Evolutionary conservation across 1,139 yeast species (phyloP), one percentile per base, ranked within the genome.

Genomic region (Meyerozyma elateridarum): DNA sequence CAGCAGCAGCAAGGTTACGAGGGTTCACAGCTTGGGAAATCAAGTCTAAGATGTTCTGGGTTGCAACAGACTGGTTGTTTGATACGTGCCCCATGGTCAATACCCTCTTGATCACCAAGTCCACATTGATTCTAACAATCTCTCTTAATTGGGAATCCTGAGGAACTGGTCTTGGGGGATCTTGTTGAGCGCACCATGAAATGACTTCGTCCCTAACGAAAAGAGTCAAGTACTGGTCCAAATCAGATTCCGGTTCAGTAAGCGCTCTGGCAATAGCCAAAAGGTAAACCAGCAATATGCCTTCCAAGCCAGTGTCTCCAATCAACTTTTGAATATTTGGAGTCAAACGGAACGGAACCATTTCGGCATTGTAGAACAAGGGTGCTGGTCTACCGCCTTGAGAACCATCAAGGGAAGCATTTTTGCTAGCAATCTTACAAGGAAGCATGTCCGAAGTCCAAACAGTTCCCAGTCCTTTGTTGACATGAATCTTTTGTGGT

Each of bases 381-480:
- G 99, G 98, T 0, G 94, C 82, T 6, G 80, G 77, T 38, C 80
- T 64, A 4, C 61, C 59, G 54, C 81, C 74, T 33, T 66, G 68
- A 8, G 75, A 66, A 6, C 70, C 68, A 48, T 79, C 87, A 34
- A 77, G 58, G 4, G 76, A 70, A 19, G 82, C 70, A 48, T 70
- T 73, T 41, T 78, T 72, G 44, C 76, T 73, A 9, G 85, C 83
- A 45, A 80, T 68, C 58, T 81, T 81, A 46, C 88, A 81, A 16
- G 98, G 97, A 34, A 93, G 68, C 95, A 91, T 88, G 50, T 93
- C 98, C 4, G 93, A 79, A 0, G 97, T 88, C 81, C 94, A 87
- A 11, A 91, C 91, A 47, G 77, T 79, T 40, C 98, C 99, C 2
- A 93, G 81, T 5, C 76, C 76, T 49, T 75, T 73, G 49, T 88